A percentile compares a stretch with the other conserved stretches of the same genome.
Evolutionary conservation across 2,329 filamentous ascomycete genomes (phyloP).

Genomic region (Biscogniauxia sp.): DNA sequence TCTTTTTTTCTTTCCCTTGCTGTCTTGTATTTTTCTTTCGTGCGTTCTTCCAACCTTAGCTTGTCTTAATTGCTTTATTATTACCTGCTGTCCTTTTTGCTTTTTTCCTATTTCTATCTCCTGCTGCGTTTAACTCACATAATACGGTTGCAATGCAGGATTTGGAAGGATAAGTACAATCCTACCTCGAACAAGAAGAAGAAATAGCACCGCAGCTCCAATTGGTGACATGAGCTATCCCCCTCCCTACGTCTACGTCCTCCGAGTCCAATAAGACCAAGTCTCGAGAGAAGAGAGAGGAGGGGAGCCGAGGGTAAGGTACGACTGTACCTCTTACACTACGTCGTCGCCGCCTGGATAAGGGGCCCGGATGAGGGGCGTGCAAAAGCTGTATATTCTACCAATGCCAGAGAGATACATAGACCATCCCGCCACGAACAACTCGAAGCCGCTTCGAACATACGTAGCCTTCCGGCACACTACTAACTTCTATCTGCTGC

Average conservation of each 20-base stretch:
- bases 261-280: background rate
- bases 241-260: background rate
- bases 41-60: background rate
- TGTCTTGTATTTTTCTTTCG: background rate
- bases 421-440: background rate
- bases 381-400: background rate
- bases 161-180: slow-evolving; percentile 97
- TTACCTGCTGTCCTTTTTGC: background rate
- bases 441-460: background rate
- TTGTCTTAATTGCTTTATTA: background rate
- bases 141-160: slow-evolving; percentile 55
- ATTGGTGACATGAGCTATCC: background rate
- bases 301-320: background rate
- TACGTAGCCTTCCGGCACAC: background rate
- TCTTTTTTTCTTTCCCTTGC: background rate
- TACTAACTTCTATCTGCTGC: background rate
- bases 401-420: background rate
- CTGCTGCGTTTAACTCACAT: slow-evolving; percentile 23
- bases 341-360: background rate
- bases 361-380: background rate
- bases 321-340: background rate
- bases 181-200: slow-evolving; percentile 40
- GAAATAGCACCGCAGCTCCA: slow-evolving; percentile 34
- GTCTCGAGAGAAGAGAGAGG: background rate
- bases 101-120: slow-evolving; percentile 6